Base-by-base conservation (phyloP, 495 filamentous ascomycete species). In the Opeltia flavorubescens region DNA sequence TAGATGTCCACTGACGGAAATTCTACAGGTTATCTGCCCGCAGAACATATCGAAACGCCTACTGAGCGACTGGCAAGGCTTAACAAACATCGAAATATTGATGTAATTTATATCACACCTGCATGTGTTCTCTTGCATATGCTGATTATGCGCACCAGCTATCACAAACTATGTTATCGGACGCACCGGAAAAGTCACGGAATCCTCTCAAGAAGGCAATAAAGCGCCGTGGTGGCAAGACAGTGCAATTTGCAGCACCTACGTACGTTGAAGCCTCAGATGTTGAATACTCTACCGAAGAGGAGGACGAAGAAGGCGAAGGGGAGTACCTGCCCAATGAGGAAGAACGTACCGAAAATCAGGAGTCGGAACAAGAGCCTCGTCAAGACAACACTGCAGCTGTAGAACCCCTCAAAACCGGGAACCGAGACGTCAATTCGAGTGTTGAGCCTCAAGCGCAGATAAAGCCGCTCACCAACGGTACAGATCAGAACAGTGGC, bases 21-120 rank as follows among this genome's bases (percentile, higher is more conserved):
- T 43, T 13, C 24, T 26, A 3, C 40, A 95, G 89, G 91, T 28
- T 99, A 99, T 57, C 67, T 99, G 31, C 91, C 91, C 29, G 91
- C 91, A 5, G 91, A 99, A 58, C 91, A 99, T 60, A 99, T 99
- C 54, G 91, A 99, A 62, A 99, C 93, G 6, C 93, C 93, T 5
- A 95, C 89, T 11, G 91, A 99, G 63, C 74, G 91, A 59, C 62
- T 99, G 35, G 91, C 91, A 27, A 75, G 91, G 52, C 66, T 96
- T 42, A 99, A 99, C 63, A 99, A 99, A 60, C 91, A 99, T 62
- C 73, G 91, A 50, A 99, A 99, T 62, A 86, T 96, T 50, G 91
- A 99, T 69, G 86, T 93, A 75, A 50, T 84, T 68, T 20, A 44
- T 6, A 18, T 34, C 15, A 8, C 33, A 26, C 24, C 23, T 18